Base-by-base conservation (phyloP, 768 basidiomycete species). In the Serendipita sp. region DNA sequence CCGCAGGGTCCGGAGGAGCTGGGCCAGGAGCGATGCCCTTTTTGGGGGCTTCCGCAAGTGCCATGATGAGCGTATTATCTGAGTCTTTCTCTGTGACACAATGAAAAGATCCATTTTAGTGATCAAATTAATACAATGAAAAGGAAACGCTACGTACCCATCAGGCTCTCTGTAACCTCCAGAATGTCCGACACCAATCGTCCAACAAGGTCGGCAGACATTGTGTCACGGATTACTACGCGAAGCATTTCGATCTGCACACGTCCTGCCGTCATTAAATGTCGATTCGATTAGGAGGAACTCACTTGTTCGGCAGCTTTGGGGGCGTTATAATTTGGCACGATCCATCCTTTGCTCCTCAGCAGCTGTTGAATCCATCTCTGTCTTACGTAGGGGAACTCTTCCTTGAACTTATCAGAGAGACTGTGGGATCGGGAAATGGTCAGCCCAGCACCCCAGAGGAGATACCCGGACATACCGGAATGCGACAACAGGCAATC, bases 121-220 rank as follows among this genome's bases (percentile, higher is more conserved):
- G 8, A 28, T 32, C 11, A 28, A 18, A 34, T 24, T 35, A 24
- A 24, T 24, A 24, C 24, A 24, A 24, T 30, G 16, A 38, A 8
- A 60, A 34, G 56, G 8, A 28, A 60, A 60, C 18, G 34, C 48
- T 13, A 73, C 77, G 65, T 65, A 79, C 80, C 71, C 11, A 74
- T 72, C 34, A 92, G 76, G 3, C 77, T 74, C 70, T 88, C 81
- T 0, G 86, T 86, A 34, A 88, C 73, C 69, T 85, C 82, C 34
- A 90, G 75, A 53, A 92, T 76, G 66, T 92, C 89, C 2, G 74
- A 74, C 24, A 92, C 74, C 28, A 92, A 78, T 64, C 82, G 79
- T 67, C 86, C 84, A 48, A 85, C 68, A 63, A 86, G 76, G 80
- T 85, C 80, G 69, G 79, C 80, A 63, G 78, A 82, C 48, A 84